phyloP scores from a whole-genome alignment of 306 rosid species.

The Herpetospermum pedunculosum region DNA sequence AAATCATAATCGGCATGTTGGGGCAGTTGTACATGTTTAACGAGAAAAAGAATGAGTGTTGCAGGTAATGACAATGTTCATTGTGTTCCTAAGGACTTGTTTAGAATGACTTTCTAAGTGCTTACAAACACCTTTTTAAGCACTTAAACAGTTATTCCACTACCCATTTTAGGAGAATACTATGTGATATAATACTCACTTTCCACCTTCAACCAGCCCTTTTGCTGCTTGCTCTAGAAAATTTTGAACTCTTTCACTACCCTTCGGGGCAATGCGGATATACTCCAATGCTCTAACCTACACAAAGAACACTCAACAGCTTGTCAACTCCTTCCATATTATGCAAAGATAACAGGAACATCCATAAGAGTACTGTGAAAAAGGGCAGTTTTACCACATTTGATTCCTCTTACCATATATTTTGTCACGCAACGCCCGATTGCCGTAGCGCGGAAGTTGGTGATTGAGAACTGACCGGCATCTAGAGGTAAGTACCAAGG shows the following conservation, averaged over 20 bases:
- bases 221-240: conserved; percentile 88
- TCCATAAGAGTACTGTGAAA: not conserved
- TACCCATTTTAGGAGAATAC: not conserved
- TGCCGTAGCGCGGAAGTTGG: conserved; percentile 76
- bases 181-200: conserved; percentile 39
- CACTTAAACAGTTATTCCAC: no score
- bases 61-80: not conserved
- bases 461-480: conserved; percentile 62
- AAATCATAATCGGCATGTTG: not conserved
- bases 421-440: conserved; percentile 65
- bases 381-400: not conserved
- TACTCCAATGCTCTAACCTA: conserved; percentile 70
- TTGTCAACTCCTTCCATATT: not conserved
- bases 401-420: conserved; percentile 46
- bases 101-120: no score
- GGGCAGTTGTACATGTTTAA: not conserved
- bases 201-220: conserved; percentile 91
- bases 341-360: not conserved
- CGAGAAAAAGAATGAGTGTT: not conserved
- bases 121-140: no score
- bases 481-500: conserved; percentile 96
- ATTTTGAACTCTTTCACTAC: conserved; percentile 82
- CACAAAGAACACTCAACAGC: not conserved
- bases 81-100: not conserved
- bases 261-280: conserved; percentile 73